phyloP scores from a whole-genome alignment of 1,139 yeast species.

The Candida pseudoviswanathii region DNA sequence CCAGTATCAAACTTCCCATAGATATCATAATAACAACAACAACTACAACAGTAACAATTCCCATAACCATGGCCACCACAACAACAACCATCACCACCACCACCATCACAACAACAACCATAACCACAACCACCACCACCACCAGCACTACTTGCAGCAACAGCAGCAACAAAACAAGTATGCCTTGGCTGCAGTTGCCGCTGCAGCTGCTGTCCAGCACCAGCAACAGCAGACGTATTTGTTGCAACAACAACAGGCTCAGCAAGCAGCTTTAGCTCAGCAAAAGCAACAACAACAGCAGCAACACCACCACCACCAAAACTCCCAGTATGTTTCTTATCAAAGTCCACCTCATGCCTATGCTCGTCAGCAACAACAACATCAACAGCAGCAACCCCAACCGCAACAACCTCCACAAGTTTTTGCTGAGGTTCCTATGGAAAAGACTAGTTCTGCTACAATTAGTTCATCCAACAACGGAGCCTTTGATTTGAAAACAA shows the following conservation, averaged over 20 bases:
- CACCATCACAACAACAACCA: constrained; percentile 11
- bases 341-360: constrained; percentile 6
- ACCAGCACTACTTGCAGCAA: constrained; percentile 14
- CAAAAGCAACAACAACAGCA: constrained; percentile 13
- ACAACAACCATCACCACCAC: constrained; percentile 10
- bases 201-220: constrained; percentile 32
- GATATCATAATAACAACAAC: constrained; percentile 12
- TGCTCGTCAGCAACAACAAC: not conserved
- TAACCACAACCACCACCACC: constrained; percentile 12
- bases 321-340: not conserved
- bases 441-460: constrained; percentile 6
- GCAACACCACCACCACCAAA: constrained; percentile 13
- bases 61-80: not conserved
- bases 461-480: constrained; percentile 6
- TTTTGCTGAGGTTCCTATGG: constrained; percentile 14
- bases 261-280: constrained; percentile 14
- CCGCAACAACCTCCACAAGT: constrained; percentile 17
- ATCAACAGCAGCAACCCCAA: constrained; percentile 14
- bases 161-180: constrained; percentile 24
- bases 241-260: constrained; percentile 19
- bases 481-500: constrained; percentile 13
- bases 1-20: constrained; percentile 14
- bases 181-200: constrained; percentile 33
- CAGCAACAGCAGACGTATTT: constrained; percentile 24
- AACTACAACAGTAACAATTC: constrained; percentile 9